A percentile compares a stretch with the other conserved stretches of the same genome.
These are phyloP conservation scores for Calonectria honghensis DNA, from an alignment of 2,329 filamentous ascomycete species.

Conservation along the genomic window DNA sequence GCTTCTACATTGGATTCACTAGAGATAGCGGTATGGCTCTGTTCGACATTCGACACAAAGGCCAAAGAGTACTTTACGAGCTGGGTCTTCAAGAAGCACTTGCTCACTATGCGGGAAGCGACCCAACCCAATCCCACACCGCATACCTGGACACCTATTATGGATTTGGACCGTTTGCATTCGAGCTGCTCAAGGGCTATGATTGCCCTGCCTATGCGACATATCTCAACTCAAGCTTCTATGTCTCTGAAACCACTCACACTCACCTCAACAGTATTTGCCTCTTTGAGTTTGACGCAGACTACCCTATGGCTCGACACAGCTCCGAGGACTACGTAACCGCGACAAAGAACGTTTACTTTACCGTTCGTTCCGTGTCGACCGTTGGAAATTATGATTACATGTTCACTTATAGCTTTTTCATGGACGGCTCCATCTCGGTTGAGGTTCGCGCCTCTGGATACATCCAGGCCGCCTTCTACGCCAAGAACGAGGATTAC, in stretches of 20 bases:
- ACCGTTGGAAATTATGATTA: slow-evolving; percentile 67
- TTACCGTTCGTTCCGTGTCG: slow-evolving; percentile 30
- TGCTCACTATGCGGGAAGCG: slow-evolving; percentile 70
- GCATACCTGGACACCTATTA: slow-evolving; percentile 69
- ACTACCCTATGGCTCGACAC: slow-evolving; percentile 67
- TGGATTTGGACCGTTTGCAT: slow-evolving; percentile 67
- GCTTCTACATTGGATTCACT: slow-evolving; percentile 71
- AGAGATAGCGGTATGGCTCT: slow-evolving; percentile 69
- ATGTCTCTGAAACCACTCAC: slow-evolving; percentile 64
- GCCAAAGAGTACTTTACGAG: slow-evolving; percentile 74
- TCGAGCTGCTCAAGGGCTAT: slow-evolving; percentile 67
- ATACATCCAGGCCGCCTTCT: slow-evolving; percentile 63
- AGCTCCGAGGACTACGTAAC: slow-evolving; percentile 33
- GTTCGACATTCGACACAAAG: slow-evolving; percentile 72
- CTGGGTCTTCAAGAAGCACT: slow-evolving; percentile 73
- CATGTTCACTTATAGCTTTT: slow-evolving; percentile 61
- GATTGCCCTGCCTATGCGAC: slow-evolving; percentile 72
- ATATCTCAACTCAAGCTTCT: slow-evolving; percentile 69
- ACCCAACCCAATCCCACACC: slow-evolving; percentile 67
- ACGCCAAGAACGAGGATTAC: slow-evolving; percentile 58
- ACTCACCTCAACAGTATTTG: slow-evolving; percentile 72
- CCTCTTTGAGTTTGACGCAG: slow-evolving; percentile 71
- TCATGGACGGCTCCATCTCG: slow-evolving; percentile 62
- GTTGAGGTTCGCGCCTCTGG: slow-evolving; percentile 63
- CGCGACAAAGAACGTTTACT: slow-evolving; percentile 34